phyloP scores from a whole-genome alignment of 768 basidiomycete genomes.

The Termitomyces sp. region DNA sequence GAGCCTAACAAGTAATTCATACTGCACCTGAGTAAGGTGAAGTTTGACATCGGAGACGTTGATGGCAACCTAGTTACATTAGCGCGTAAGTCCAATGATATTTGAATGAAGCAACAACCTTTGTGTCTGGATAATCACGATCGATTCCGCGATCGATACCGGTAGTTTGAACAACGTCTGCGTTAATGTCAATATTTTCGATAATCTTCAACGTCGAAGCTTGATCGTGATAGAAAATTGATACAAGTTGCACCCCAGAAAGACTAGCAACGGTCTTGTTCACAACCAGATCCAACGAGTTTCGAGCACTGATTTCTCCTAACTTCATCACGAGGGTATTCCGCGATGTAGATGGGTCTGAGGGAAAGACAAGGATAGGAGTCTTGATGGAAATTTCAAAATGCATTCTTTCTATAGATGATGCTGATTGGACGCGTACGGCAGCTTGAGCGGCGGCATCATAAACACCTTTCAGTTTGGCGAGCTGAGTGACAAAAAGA shows the following conservation, averaged over 20 bases:
- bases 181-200: slow-evolving; percentile 77
- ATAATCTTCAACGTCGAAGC: slow-evolving; percentile 75
- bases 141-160: slow-evolving; percentile 49
- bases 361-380: slow-evolving; percentile 88
- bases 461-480: slow-evolving; percentile 88
- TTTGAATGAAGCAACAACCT: slow-evolving; percentile 48
- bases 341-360: slow-evolving; percentile 49
- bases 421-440: slow-evolving; percentile 66
- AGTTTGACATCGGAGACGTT: slow-evolving; percentile 82
- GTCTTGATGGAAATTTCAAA: slow-evolving; percentile 89
- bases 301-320: slow-evolving; percentile 83
- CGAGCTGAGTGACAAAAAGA: slow-evolving; percentile 77
- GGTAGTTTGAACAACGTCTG: slow-evolving; percentile 61
- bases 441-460: slow-evolving; percentile 93
- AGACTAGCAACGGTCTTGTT: slow-evolving; percentile 73
- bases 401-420: slow-evolving; percentile 92
- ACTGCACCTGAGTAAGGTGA: slow-evolving; percentile 81
- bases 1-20: slow-evolving; percentile 61
- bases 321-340: slow-evolving; percentile 79
- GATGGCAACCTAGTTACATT: slow-evolving; percentile 60
- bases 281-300: slow-evolving; percentile 53
- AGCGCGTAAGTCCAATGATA: neutral
- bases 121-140: slow-evolving; percentile 59
- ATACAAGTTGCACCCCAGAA: slow-evolving; percentile 78
- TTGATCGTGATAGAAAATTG: slow-evolving; percentile 49